Conservation (phyloP, 1,284 basidiomycete species). For the Trametes hirsuta region DNA sequence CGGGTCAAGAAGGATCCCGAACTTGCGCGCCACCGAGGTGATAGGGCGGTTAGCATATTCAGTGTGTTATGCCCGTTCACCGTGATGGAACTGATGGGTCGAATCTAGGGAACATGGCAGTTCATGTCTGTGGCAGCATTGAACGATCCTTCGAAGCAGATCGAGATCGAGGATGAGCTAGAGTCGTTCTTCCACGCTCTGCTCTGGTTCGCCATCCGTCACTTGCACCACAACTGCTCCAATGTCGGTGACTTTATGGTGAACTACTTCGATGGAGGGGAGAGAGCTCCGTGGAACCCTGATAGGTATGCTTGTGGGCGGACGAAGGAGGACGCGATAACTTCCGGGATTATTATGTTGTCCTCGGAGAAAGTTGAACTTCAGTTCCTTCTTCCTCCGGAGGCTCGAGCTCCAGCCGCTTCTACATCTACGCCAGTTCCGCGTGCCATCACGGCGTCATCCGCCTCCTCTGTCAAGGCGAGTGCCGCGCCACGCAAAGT, state of each 20-base stretch:
- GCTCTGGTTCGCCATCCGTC: conserved; percentile 12
- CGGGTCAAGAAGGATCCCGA: background rate
- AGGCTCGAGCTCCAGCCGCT: too few relatives aligned
- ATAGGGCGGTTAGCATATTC: conserved; percentile 3
- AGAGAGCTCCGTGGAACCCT: background rate
- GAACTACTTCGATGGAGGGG: conserved; percentile 12
- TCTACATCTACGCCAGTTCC: too few relatives aligned
- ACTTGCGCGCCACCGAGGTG: background rate
- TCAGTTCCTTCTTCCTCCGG: background rate
- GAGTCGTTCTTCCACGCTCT: conserved; percentile 19
- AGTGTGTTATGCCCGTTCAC: background rate
- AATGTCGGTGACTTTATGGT: conserved; percentile 11
- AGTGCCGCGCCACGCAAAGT: too few relatives aligned
- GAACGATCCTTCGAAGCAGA: background rate
- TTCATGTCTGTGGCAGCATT: conserved; percentile 11
- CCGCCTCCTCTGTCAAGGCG: too few relatives aligned
- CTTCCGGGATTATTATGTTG: background rate
- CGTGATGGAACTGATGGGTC: too few relatives aligned
- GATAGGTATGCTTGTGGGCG: background rate
- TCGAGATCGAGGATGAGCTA: conserved; percentile 13
- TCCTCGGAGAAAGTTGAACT: background rate
- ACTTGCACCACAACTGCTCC: conserved; percentile 9
- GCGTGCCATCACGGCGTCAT: too few relatives aligned
- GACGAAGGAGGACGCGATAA: background rate
- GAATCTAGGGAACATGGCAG: conserved; percentile 18